Conservation (phyloP, 257 asterid genomes). For the Perilla frutescens region DNA sequence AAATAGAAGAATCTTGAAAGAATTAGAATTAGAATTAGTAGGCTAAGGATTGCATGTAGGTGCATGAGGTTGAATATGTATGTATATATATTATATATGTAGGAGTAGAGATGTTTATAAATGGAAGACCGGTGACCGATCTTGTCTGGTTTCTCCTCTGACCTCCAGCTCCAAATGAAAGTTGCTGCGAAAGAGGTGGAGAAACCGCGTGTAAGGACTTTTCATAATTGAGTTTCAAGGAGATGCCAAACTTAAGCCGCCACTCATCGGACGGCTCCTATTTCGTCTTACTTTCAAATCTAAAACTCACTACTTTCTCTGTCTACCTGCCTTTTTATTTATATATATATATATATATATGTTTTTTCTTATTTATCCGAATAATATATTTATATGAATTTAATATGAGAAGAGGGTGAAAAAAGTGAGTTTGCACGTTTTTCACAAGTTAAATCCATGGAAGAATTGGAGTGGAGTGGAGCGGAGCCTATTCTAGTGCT, state of each 20-base stretch:
- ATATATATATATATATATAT: too few relatives aligned
- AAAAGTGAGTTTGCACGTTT: constrained; percentile 34
- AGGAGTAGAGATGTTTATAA: too few relatives aligned
- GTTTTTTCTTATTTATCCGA: background rate
- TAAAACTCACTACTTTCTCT: background rate
- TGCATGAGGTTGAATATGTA: constrained; percentile 1
- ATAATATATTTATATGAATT: background rate
- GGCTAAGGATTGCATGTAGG: background rate
- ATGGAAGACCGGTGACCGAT: too few relatives aligned
- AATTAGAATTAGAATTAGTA: too few relatives aligned
- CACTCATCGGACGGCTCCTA: constrained; percentile 40
- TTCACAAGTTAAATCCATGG: constrained; percentile 27
- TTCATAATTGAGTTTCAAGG: background rate
- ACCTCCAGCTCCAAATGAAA: background rate
- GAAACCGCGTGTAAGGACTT: constrained; percentile 44
- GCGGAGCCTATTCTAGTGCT: background rate
- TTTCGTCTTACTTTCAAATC: constrained; percentile 37
- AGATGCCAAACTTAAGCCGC: constrained; percentile 36
- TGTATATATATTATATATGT: background rate
- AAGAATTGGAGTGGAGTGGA: background rate
- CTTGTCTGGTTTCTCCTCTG: too few relatives aligned
- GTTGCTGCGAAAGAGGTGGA: constrained; percentile 31
- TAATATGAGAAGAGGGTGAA: background rate
- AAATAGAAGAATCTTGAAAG: constrained; percentile 3
- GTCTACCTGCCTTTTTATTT: too few relatives aligned